Conservation (phyloP, 2,329 filamentous ascomycete genomes). For the Tolypocladium amazonense region DNA sequence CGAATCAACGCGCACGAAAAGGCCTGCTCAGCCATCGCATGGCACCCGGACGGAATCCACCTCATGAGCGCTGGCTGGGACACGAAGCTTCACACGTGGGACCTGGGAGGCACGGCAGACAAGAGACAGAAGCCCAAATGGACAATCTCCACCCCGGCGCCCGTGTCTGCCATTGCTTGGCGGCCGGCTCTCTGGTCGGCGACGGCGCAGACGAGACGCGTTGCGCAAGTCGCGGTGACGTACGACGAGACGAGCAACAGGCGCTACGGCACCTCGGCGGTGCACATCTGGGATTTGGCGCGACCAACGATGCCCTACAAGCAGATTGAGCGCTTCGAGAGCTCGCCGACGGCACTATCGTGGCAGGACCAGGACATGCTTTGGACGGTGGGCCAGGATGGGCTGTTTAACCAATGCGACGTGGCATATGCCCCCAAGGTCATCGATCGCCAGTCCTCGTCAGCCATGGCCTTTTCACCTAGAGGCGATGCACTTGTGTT, state of each 20-base stretch:
- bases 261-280: constrained; percentile 43
- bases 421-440: constrained; percentile 52
- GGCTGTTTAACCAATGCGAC: constrained; percentile 54
- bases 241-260: constrained; percentile 47
- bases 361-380: constrained; percentile 57
- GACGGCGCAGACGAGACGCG: constrained; percentile 46
- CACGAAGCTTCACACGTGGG: constrained; percentile 54
- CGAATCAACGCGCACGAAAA: constrained; percentile 53
- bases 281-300: constrained; percentile 61
- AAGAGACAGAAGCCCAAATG: constrained; percentile 55
- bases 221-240: constrained; percentile 50
- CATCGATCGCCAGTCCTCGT: constrained; percentile 52
- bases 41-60: constrained; percentile 60
- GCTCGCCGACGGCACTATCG: constrained; percentile 44
- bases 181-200: constrained; percentile 56
- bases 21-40: constrained; percentile 48
- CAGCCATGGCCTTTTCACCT: constrained; percentile 49
- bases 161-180: constrained; percentile 50
- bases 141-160: constrained; percentile 49
- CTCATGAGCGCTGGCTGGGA: constrained; percentile 54
- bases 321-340: constrained; percentile 50
- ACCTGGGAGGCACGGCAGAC: constrained; percentile 47
- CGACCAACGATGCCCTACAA: constrained; percentile 57
- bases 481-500: constrained; percentile 50
- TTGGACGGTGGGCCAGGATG: constrained; percentile 55